These are phyloP conservation scores for Sphaerostilbella broomeana DNA, from an alignment of 2,329 filamentous ascomycete species.

Conservation along the genomic window DNA sequence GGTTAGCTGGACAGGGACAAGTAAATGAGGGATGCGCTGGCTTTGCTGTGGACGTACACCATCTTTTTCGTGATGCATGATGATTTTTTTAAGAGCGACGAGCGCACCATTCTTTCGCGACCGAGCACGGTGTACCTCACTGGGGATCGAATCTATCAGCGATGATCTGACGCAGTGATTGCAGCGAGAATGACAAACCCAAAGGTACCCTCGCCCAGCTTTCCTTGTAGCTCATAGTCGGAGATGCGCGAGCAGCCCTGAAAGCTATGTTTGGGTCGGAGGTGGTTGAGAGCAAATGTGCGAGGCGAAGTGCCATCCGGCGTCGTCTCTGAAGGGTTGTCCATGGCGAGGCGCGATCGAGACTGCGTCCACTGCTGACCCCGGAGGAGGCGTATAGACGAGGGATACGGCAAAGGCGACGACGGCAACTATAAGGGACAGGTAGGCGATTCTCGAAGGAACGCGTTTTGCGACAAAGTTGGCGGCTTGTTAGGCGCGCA, in stretches of 20 bases:
- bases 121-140: slow-evolving; percentile 85
- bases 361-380: too few species aligned
- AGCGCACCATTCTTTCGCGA: slow-evolving; percentile 67
- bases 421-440: background rate
- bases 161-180: too few species aligned
- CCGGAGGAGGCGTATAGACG: background rate
- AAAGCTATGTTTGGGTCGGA: slow-evolving; percentile 57
- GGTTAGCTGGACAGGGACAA: slow-evolving; percentile 18
- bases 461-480: slow-evolving; percentile 10
- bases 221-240: slow-evolving; percentile 73
- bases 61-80: slow-evolving; percentile 99
- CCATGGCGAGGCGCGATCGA: slow-evolving; percentile 27
- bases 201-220: slow-evolving; percentile 93
- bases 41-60: slow-evolving; percentile 54
- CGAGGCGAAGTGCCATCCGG: slow-evolving; percentile 44
- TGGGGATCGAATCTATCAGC: too few species aligned
- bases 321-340: slow-evolving; percentile 24
- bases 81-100: slow-evolving; percentile 93
- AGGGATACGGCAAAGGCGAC: background rate
- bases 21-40: slow-evolving; percentile 1
- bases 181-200: slow-evolving; percentile 52
- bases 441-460: background rate
- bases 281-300: slow-evolving; percentile 50
- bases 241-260: slow-evolving; percentile 76
- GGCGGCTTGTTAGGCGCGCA: slow-evolving; percentile 12